Evolutionary conservation across 768 basidiomycete genomes (phyloP), one percentile per base, ranked within the genome.

Genomic region (Kwoniella bestiolae): DNA sequence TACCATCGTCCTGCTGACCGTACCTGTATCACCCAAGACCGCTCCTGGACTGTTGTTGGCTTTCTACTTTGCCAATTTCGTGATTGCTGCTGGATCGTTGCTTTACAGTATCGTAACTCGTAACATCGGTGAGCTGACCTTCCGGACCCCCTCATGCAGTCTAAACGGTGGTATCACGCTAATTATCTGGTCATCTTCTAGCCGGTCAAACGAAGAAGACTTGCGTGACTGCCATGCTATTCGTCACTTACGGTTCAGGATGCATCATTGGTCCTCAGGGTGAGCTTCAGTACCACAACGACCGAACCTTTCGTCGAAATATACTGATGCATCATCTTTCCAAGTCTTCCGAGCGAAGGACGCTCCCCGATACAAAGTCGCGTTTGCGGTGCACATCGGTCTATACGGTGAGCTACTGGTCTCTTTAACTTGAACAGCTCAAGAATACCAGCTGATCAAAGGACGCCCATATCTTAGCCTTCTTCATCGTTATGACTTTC

Each of bases 191-290:
- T 34, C 3, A 5, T 61, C 16, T n/a, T 12, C 3, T 83, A 59
- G 84, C 78, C 6, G 85, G 85, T 73, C 83, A 85, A 29, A 83
- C 84, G n/a, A 86, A 86, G 70, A 85, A 85, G 73, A 84, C 83
- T 25, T 77, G 85, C 9, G 82, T 83, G 0, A 84, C 84, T 9
- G 83, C 83, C 32, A 72, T 86, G n/a, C 84, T 85, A 38, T 86
- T 86, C 72, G 80, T 85, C 49, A 83, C 85, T 3, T 86, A 85
- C 82, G 84, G 85, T 25, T 83, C 83, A 3, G 86, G 85, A 14
- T 85, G 85, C 71, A 84, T 85, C 29, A 77, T 85, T 65, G 84
- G 83, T 6, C 84, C 84, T 1, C 84, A 85, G 23, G 50, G 60
- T 61, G 11, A 38, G 50, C 51, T n/a, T 81, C n/a, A n/a, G n/a